Evolutionary conservation across 2,329 filamentous ascomycete genomes (phyloP).

Genomic region (Ceratocystis colombiana): DNA sequence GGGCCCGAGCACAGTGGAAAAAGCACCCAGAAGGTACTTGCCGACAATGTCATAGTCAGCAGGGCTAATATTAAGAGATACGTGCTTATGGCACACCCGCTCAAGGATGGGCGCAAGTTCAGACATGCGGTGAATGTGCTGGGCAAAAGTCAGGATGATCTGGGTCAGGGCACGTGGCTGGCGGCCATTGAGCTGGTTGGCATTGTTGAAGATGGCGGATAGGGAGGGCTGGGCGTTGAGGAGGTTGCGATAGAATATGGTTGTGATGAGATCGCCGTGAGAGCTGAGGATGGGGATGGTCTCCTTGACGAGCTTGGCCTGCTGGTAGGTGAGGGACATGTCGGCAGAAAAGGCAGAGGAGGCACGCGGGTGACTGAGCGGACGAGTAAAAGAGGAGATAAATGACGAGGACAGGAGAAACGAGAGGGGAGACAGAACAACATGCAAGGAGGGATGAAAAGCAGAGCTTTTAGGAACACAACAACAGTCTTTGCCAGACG

Average conservation of each 20-base stretch:
- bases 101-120: constrained; percentile 48
- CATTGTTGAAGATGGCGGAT: constrained; percentile 59
- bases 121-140: constrained; percentile 59
- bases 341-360: constrained; percentile 24
- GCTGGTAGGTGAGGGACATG: constrained; percentile 49
- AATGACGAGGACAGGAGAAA: background rate
- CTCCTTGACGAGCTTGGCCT: constrained; percentile 63
- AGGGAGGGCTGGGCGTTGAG: constrained; percentile 54
- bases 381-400: constrained; percentile 18
- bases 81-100: constrained; percentile 68
- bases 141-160: constrained; percentile 61
- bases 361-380: constrained; percentile 19
- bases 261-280: constrained; percentile 61
- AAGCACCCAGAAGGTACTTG: constrained; percentile 55
- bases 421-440: background rate
- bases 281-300: constrained; percentile 62
- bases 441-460: background rate
- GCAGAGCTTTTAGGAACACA: background rate
- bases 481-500: too few species aligned
- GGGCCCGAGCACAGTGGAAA: constrained; percentile 53
- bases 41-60: constrained; percentile 64
- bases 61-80: constrained; percentile 56
- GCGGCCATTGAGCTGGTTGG: constrained; percentile 56
- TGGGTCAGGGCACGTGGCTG: constrained; percentile 61
- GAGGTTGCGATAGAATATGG: constrained; percentile 60